Evolutionary conservation across 2,329 filamentous ascomycete genomes (phyloP), one percentile per base, ranked within the genome.

Genomic region (Coniochaeta prunicola): DNA sequence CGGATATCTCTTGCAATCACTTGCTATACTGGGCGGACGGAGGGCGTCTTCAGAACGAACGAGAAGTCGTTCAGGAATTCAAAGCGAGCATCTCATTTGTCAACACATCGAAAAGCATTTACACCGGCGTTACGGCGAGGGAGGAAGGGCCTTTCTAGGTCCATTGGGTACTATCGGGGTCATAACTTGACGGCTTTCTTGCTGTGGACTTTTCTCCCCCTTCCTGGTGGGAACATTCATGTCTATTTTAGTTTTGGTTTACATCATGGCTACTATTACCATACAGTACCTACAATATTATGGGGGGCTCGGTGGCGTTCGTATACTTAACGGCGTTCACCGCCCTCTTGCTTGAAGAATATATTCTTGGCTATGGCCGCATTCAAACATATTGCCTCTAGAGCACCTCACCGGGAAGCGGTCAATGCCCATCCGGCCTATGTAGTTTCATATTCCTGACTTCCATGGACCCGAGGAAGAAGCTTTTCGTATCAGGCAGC

Each of bases 181-280:
- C 19, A 21, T 17, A 21, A 24, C 21, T 24, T 12, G 40, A 10
- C 40, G 40, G 40, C 12, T 24, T 45, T 40, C 31, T 13, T 24
- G 40, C 4, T 38, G 36, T 17, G 36, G 36, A 38, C 19, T 9
- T 8, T 38, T 38, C 12, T 6, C 12, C 12, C 12, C 6, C 12
- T 33, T 33, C 6, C 36, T n/a, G 36, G 17, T 17, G 36, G 19
- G 9, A 38, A 4, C 19, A 33, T 38, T n/a, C 36, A n/a, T 45
- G 40, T 45, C 40, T 45, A 24, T 45, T 45, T 10, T 54, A 54
- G 13, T 4, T 36, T 54, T n/a, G n/a, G n/a, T n/a, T n/a, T n/a
- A n/a, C n/a, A 31, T n/a, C 26, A 19, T n/a, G n/a, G n/a, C 8
- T 54, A 58, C 57, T 36, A 26, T 57, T n/a, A n/a, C n/a, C 59